A percentile compares a stretch with the other conserved stretches of the same genome.
These are phyloP conservation scores for Alternaria triticimaculans DNA, from an alignment of 2,329 filamentous ascomycete species.

Conservation along the genomic window DNA sequence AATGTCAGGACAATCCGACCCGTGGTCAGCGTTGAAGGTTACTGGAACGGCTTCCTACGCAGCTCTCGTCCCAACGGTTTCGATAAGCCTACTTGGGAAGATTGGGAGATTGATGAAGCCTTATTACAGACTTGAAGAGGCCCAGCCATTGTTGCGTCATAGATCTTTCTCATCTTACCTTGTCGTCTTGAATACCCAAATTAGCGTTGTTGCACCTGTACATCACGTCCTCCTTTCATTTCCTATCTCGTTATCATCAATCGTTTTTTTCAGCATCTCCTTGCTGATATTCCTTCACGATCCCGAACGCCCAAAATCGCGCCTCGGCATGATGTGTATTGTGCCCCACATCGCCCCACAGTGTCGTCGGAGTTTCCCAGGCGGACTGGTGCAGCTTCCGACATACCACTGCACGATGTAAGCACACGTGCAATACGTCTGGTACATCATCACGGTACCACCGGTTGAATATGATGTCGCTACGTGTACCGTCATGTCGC, in stretches of 20 bases:
- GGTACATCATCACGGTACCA: neutral
- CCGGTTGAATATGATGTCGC: neutral
- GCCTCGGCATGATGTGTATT: neutral
- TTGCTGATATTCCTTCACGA: neutral
- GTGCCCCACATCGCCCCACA: conserved; percentile 8
- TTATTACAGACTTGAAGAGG: conserved; percentile 37
- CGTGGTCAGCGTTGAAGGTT: conserved; percentile 55
- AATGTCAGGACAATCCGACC: conserved; percentile 58
- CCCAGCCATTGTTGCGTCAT: neutral
- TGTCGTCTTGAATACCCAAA: neutral
- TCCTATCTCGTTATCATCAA: neutral
- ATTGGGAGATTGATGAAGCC: conserved; percentile 52
- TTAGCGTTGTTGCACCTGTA: neutral
- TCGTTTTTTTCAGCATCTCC: neutral
- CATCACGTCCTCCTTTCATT: neutral
- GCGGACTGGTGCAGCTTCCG: conserved; percentile 16
- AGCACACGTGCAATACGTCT: neutral
- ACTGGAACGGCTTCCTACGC: conserved; percentile 57
- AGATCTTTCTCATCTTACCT: neutral
- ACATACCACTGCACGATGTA: neutral
- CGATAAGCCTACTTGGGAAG: conserved; percentile 58
- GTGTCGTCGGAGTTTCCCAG: neutral
- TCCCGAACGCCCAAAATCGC: neutral
- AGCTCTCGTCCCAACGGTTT: conserved; percentile 61
- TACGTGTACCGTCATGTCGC: neutral